These are phyloP conservation scores for Pyrenochaeta sp. DNA, from an alignment of 2,329 filamentous ascomycete genomes.

Conservation along the genomic window DNA sequence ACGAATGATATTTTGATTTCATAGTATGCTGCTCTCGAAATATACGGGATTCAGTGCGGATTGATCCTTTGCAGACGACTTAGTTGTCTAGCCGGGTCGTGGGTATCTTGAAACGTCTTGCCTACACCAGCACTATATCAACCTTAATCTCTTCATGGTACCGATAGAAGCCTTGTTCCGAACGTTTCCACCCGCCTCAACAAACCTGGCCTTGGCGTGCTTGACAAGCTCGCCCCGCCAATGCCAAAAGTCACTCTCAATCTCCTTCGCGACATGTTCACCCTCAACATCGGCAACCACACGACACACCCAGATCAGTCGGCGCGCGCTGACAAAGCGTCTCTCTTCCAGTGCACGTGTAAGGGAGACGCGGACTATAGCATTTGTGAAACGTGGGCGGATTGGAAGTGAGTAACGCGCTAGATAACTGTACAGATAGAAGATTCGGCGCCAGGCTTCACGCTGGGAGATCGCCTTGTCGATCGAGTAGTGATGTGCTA, in stretches of 20 bases:
- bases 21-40: too few species aligned
- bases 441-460: conserved; percentile 33
- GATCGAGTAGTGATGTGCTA: conserved; percentile 42
- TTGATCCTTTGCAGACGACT: too few species aligned
- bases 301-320: conserved; percentile 38
- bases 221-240: conserved; percentile 41
- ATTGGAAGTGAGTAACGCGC: conserved; percentile 26
- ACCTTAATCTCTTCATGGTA: conserved; percentile 37
- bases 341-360: conserved; percentile 35
- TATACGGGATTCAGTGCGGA: too few species aligned
- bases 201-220: conserved; percentile 26
- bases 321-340: conserved; percentile 36
- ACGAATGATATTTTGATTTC: too few species aligned
- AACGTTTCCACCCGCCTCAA: conserved; percentile 23
- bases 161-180: conserved; percentile 32
- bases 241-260: conserved; percentile 36
- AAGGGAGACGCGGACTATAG: conserved; percentile 33
- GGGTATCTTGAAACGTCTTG: too few species aligned
- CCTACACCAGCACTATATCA: conserved; percentile 25
- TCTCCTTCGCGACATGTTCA: conserved; percentile 28
- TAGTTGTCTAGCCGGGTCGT: too few species aligned
- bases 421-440: conserved; percentile 39
- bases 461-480: conserved; percentile 27
- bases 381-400: conserved; percentile 38
- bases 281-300: conserved; percentile 40